A percentile compares a stretch with the other conserved stretches of the same genome.
These are phyloP conservation scores for Prasinococcaceae sp. DNA, from an alignment of 139 green algal genomes.

Conservation along the genomic window DNA sequence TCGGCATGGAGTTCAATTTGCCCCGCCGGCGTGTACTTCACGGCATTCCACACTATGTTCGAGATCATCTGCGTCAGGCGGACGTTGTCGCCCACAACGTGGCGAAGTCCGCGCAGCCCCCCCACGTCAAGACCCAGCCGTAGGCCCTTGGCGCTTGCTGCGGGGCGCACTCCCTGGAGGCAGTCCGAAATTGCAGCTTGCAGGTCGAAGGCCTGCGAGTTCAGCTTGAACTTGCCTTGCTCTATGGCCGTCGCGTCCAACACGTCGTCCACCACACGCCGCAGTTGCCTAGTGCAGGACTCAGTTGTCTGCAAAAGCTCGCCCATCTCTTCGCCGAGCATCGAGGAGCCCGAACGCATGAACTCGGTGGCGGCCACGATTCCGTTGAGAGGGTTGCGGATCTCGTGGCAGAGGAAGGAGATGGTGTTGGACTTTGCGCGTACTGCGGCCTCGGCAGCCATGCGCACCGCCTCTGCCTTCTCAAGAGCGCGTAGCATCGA, in stretches of 20 bases:
- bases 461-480: slow-evolving; percentile 14
- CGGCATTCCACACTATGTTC: slow-evolving; percentile 21
- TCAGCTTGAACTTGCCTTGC: slow-evolving; percentile 12
- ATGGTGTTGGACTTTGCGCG: slow-evolving; percentile 12
- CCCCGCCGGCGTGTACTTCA: slow-evolving; percentile 17
- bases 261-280: slow-evolving; percentile 20
- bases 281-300: slow-evolving; percentile 15
- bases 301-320: slow-evolving; percentile 15
- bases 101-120: not conserved
- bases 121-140: slow-evolving; percentile 3
- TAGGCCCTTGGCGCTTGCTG: slow-evolving; percentile 12
- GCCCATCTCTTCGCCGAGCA: slow-evolving; percentile 7
- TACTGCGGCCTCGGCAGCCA: slow-evolving; percentile 15
- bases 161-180: not conserved
- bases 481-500: slow-evolving; percentile 15
- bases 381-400: slow-evolving; percentile 26
- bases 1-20: slow-evolving; percentile 5
- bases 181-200: not conserved
- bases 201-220: slow-evolving; percentile 8
- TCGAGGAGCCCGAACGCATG: slow-evolving; percentile 17
- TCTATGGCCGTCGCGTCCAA: slow-evolving; percentile 19
- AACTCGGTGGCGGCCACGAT: slow-evolving; percentile 17
- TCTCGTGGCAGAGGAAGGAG: slow-evolving; percentile 27
- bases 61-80: slow-evolving; percentile 13
- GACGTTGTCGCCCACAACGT: slow-evolving; percentile 3